Evolutionary conservation across 2,329 filamentous ascomycete genomes (phyloP), one percentile per base, ranked within the genome.

Genomic region (Venturia carpophila): DNA sequence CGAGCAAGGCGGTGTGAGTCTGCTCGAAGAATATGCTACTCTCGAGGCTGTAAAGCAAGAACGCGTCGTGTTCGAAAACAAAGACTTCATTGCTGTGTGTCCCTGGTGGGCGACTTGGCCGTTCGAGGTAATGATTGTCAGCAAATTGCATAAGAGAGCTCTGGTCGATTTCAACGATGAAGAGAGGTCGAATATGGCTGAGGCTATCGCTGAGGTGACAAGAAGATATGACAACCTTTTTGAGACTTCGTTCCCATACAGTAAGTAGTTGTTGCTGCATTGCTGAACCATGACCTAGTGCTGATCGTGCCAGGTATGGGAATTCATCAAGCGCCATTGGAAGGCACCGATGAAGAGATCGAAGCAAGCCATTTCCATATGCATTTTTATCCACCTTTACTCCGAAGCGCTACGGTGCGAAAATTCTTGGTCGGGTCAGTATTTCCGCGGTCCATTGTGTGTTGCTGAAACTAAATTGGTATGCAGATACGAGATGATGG

Each of bases 51-150:
- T 87, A 70, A 95, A 95, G 78, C 79, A 86, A 69, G 92, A 96
- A 77, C 86, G 94, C 13, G 83, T 96, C 10, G 89, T 99, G 0
- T 96, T 90, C 74, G 87, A 95, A 75, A 99, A 99, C 74, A 84
- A 84, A 13, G 82, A 82, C 0, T 99, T 97, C 75, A 79, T 96
- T 52, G 88, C 92, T 0, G 84, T 97, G 19, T 96, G 92, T 72
- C 94, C 94, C 0, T 99, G 94, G 92, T 99, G 94, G 94, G 94
- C 91, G 0, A 83, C 91, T 21, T 99, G 94, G 94, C 94, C 94
- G 0, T 99, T 97, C 68, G 94, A 99, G 79, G 89, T 93, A 60
- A 89, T 99, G 80, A 84, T 99, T 67, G 81, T 97, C 39, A 86
- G 90, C 67, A 95, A 91, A 78, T 81, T 86, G 67, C 92, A 97